Conservation (phyloP, 148 eudicot species). For the Linanthus parryae region DNA sequence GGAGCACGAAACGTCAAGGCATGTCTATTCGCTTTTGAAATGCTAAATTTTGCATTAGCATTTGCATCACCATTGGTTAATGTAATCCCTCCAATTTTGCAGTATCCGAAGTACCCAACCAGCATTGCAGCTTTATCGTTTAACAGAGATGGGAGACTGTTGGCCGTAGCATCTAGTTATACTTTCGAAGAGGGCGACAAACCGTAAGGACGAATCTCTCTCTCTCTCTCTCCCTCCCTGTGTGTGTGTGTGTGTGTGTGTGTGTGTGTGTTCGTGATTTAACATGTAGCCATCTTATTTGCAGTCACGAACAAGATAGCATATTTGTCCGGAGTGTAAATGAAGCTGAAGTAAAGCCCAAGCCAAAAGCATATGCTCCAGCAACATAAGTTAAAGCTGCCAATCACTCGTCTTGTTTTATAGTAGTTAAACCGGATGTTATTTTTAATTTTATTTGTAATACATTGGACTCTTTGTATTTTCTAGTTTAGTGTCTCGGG, state of each 20-base stretch:
- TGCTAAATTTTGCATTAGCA: no score
- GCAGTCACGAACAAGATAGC: constrained; percentile 92
- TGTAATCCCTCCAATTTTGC: constrained; percentile 14
- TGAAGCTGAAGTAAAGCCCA: constrained; percentile 96
- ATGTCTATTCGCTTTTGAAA: no score
- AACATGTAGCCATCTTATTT: constrained; percentile 8
- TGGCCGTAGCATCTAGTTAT: constrained; percentile 94
- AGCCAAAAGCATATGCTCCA: constrained; percentile 74
- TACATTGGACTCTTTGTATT: no score
- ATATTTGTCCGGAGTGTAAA: constrained; percentile 81
- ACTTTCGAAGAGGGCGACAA: constrained; percentile 85
- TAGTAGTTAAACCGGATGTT: no score
- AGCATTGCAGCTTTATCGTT: constrained; percentile 92
- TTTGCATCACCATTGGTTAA: no score
- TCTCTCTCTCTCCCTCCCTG: neutral
- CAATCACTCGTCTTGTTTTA: neutral
- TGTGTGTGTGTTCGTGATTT: neutral
- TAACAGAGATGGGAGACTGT: constrained; percentile 72
- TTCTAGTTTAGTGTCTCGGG: no score
- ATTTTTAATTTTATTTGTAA: no score
- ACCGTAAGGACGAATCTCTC: constrained; percentile 47
- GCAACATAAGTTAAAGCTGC: constrained; percentile 32
- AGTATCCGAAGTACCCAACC: constrained; percentile 83
- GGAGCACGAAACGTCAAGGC: no score
- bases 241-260: constrained; percentile 4